Percentiles rank a stretch among this genome's conserved stretches.
Conservation (phyloP, 2,329 filamentous ascomycete genomes). For the Hirsutella thompsonii region DNA sequence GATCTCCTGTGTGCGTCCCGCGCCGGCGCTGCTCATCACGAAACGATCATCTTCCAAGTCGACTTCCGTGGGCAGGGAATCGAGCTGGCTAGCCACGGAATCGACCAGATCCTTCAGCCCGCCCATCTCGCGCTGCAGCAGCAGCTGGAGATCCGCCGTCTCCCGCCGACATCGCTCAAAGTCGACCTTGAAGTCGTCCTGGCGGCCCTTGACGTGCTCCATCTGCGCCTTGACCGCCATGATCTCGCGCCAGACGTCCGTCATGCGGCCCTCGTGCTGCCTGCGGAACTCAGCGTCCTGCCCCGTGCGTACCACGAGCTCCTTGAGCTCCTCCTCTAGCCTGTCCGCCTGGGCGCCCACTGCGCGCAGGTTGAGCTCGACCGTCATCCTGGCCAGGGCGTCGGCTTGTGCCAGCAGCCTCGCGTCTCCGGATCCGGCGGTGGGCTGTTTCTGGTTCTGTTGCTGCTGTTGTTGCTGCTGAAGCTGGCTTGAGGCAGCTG, state of each 20-base stretch:
- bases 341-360: constrained; percentile 14
- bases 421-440: neutral
- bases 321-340: constrained; percentile 16
- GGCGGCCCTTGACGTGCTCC: constrained; percentile 5
- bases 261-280: constrained; percentile 16
- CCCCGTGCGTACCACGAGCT: constrained; percentile 12
- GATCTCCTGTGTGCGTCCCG: neutral
- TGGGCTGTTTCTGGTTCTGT: neutral
- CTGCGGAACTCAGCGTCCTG: constrained; percentile 15
- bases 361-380: constrained; percentile 21
- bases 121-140: constrained; percentile 11
- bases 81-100: constrained; percentile 10
- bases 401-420: constrained; percentile 13
- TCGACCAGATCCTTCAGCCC: constrained; percentile 11
- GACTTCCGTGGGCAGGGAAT: constrained; percentile 8
- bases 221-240: constrained; percentile 15
- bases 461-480: too few relatives aligned
- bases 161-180: constrained; percentile 10
- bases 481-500: too few relatives aligned
- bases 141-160: constrained; percentile 6
- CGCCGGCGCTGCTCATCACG: neutral
- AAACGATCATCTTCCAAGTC: neutral
- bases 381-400: constrained; percentile 21
- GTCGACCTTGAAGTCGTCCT: constrained; percentile 5
- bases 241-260: constrained; percentile 17